Evolutionary conservation across 768 basidiomycete species (phyloP).

Genomic region (Tricholoma saponaceum): DNA sequence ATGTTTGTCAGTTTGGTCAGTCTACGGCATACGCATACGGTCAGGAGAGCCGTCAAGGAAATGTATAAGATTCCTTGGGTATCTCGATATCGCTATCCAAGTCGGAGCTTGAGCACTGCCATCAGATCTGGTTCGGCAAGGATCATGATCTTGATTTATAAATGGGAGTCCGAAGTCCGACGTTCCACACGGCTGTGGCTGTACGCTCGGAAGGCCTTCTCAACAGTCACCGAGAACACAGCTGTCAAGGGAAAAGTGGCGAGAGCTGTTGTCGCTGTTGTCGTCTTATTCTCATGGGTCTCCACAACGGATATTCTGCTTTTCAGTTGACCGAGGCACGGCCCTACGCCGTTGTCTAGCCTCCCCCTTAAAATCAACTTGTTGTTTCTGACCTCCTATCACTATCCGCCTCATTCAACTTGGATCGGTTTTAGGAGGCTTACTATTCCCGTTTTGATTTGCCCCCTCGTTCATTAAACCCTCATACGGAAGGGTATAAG

Average conservation of each 20-base stretch:
- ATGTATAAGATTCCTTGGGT: too few relatives aligned
- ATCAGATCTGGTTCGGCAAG: slow-evolving; percentile 3
- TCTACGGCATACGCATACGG: too few relatives aligned
- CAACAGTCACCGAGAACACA: slow-evolving; percentile 12
- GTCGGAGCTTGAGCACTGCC: too few relatives aligned
- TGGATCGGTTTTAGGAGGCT: neutral
- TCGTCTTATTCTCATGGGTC: slow-evolving; percentile 2
- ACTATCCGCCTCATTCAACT: neutral
- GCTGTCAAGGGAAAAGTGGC: slow-evolving; percentile 11
- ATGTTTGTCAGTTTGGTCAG: neutral
- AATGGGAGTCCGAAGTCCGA: slow-evolving; percentile 8
- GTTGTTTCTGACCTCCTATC: neutral
- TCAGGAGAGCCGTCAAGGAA: too few relatives aligned
- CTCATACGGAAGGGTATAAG: neutral
- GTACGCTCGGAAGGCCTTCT: slow-evolving; percentile 9
- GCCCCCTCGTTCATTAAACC: neutral
- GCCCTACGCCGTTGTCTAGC: neutral
- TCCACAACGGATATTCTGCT: neutral
- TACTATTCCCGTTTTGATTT: neutral
- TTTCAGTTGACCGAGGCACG: neutral
- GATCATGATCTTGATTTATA: slow-evolving; percentile 13
- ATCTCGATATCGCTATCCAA: too few relatives aligned
- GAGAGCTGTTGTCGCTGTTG: neutral
- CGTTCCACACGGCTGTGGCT: slow-evolving; percentile 4
- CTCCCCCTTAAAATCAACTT: neutral